Conservation (phyloP, 306 rosid genomes). For the Parietaria judaica region DNA sequence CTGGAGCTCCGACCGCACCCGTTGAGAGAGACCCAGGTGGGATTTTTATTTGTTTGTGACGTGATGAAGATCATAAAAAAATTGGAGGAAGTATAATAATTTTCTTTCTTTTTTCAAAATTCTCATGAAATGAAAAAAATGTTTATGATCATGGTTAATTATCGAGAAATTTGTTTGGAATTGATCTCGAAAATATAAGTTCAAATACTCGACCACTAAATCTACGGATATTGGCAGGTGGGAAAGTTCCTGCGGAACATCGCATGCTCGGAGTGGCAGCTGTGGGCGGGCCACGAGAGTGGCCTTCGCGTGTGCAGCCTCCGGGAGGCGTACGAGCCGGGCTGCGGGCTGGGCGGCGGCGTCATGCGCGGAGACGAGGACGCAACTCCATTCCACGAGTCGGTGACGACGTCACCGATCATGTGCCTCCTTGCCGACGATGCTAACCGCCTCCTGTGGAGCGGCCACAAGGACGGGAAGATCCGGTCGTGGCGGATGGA, state of each 20-base stretch:
- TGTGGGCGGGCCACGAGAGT: slow-evolving; percentile 93
- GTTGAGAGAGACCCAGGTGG: slow-evolving; percentile 72
- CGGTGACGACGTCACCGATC: slow-evolving; percentile 65
- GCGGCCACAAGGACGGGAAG: slow-evolving; percentile 96
- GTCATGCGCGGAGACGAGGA: slow-evolving; percentile 90
- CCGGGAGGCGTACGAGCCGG: slow-evolving; percentile 44
- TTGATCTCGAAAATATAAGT: too few relatives aligned
- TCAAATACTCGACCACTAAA: too few relatives aligned
- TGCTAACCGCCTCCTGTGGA: slow-evolving; percentile 66
- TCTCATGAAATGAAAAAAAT: too few relatives aligned
- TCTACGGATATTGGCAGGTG: slow-evolving; percentile 26
- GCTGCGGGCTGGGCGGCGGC: slow-evolving; percentile 63
- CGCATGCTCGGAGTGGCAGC: slow-evolving; percentile 71
- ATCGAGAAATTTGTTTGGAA: too few relatives aligned
- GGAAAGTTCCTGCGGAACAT: slow-evolving; percentile 82
- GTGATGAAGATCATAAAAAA: too few relatives aligned
- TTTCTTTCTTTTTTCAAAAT: too few relatives aligned
- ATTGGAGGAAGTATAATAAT: too few relatives aligned
- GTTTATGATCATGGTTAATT: too few relatives aligned
- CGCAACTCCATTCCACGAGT: slow-evolving; percentile 81
- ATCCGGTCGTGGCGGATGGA: slow-evolving; percentile 87
- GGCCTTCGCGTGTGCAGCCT: slow-evolving; percentile 85
- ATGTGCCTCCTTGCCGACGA: slow-evolving; percentile 54
- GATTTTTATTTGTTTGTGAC: not conserved
- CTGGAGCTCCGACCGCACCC: slow-evolving; percentile 94